phyloP scores from a whole-genome alignment of 208 protist species.

The Trypanosoma platydactyli region DNA sequence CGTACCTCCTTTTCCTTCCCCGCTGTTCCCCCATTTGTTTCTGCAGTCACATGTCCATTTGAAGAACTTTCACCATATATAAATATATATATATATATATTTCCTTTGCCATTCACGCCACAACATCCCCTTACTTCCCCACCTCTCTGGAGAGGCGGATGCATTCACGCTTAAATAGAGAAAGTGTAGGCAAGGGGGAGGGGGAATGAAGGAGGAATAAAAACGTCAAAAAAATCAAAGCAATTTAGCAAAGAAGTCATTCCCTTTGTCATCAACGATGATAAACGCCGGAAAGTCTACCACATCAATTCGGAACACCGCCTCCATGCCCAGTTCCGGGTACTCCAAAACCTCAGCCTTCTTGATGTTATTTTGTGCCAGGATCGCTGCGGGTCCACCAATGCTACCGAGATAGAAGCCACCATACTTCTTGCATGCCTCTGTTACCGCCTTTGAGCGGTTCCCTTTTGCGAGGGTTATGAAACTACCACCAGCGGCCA shows the following conservation, averaged over 20 bases:
- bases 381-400: conserved; percentile 94
- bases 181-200: conserved; percentile 17
- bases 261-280: conserved; percentile 97
- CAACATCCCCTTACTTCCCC: too few species aligned
- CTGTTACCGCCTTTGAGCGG: conserved; percentile 91
- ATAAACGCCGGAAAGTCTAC: conserved; percentile 97
- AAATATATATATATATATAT: too few species aligned
- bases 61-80: too few species aligned
- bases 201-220: not conserved
- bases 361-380: conserved; percentile 92
- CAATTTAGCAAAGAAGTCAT: conserved; percentile 94
- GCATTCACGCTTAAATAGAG: too few species aligned
- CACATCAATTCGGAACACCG: conserved; percentile 95
- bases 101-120: too few species aligned
- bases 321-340: conserved; percentile 92
- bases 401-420: conserved; percentile 98
- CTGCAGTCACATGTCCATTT: too few species aligned
- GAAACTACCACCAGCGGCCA: conserved; percentile 89
- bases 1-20: too few species aligned
- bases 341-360: conserved; percentile 93
- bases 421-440: conserved; percentile 95
- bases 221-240: conserved; percentile 30
- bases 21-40: too few species aligned
- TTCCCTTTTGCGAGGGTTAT: conserved; percentile 97
- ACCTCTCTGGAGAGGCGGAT: conserved; percentile 8